Evolutionary conservation across 2,329 filamentous ascomycete species (phyloP).

Genomic region (Orbilia brochopaga): DNA sequence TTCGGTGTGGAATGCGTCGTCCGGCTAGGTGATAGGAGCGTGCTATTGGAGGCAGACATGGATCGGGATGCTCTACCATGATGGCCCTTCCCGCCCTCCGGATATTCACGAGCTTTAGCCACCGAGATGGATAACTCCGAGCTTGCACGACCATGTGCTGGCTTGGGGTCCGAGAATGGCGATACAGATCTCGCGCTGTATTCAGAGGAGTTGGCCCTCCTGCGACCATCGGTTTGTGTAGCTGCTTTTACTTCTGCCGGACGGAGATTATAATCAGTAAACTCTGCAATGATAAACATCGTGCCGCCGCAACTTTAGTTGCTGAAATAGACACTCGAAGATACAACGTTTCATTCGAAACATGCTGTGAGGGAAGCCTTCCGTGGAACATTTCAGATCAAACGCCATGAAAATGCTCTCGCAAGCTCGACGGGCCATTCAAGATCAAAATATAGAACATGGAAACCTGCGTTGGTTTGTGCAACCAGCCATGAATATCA

Average conservation of each 20-base stretch:
- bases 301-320: conserved; percentile 14
- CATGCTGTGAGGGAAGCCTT: background rate
- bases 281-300: conserved; percentile 45
- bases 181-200: conserved; percentile 65
- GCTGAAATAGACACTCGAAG: conserved; percentile 7
- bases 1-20: conserved; percentile 33
- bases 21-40: conserved; percentile 28
- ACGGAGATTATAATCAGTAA: conserved; percentile 47
- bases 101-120: conserved; percentile 49
- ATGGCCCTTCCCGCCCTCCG: conserved; percentile 36
- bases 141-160: conserved; percentile 70
- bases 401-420: conserved; percentile 3
- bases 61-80: conserved; percentile 33
- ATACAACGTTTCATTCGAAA: conserved; percentile 19
- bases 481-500: conserved; percentile 18
- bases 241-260: conserved; percentile 51
- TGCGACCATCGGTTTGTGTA: conserved; percentile 58
- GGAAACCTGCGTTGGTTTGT: conserved; percentile 41
- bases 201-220: conserved; percentile 65
- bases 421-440: background rate
- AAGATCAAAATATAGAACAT: conserved; percentile 36
- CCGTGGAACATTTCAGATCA: conserved; percentile 17
- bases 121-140: conserved; percentile 68
- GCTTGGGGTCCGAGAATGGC: conserved; percentile 56
- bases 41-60: conserved; percentile 34